Evolutionary conservation across 2,329 filamentous ascomycete genomes (phyloP), one percentile per base, ranked within the genome.

Genomic region (Colletotrichum lupini): DNA sequence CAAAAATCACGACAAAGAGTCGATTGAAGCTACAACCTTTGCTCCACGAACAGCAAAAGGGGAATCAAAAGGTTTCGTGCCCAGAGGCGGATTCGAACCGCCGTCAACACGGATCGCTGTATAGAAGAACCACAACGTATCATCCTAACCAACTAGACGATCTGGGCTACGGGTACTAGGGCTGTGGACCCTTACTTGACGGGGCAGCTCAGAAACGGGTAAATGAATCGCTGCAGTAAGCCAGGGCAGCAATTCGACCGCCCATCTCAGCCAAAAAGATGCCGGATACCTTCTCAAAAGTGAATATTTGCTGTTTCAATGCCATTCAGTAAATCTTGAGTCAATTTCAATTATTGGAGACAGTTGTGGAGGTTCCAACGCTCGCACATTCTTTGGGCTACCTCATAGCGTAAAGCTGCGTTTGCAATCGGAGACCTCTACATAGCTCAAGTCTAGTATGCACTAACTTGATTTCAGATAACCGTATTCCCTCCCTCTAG

Each of bases 111-210:
- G 70, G 70, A 62, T 57, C 59, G 66, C 52, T 72, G 65, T 37
- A 67, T 72, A 32, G 67, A 30, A 49, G 53, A 69, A 72, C 70
- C 70, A 72, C 70, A 72, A 72, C 70, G 70, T 72, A 73, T 73
- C 70, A 73, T 73, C 70, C 70, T 73, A 73, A 73, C 70, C 70
- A 73, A 73, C 70, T 73, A 73, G 70, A 73, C 70, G 70, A 73
- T 73, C 70, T 73, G 70, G 66, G 70, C 70, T 9, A 28, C 22
- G 26, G 16, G 1, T 28, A 42, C 37, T 42, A 9, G 58, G 49
- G 26, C 26, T n/a, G 8, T 11, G 19, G 22, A 55, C 16, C 66
- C 53, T 32, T 60, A 16, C 16, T 73, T 69, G 55, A 30, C n/a
- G 16, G n/a, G 4, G 3, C 7, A 19, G 0, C 0, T 12, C 12